phyloP scores from a whole-genome alignment of 2,329 filamentous ascomycete species.

The Paraphoma sp. region DNA sequence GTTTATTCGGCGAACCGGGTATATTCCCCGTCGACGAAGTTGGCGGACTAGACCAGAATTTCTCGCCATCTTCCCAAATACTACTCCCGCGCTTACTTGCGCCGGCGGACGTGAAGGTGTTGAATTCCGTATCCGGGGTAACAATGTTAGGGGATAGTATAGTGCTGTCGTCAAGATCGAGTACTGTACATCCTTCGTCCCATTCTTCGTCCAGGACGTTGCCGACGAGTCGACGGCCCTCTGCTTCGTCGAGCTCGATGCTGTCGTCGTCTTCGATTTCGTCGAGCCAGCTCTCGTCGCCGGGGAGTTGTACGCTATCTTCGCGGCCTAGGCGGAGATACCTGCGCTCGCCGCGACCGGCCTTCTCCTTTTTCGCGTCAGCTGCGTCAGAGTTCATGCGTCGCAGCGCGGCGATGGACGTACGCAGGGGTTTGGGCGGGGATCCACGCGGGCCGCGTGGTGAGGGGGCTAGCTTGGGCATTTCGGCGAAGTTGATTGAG shows the following conservation, averaged over 20 bases:
- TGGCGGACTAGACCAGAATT: conserved; percentile 33
- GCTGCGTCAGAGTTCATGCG: conserved; percentile 53
- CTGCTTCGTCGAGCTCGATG: conserved; percentile 25
- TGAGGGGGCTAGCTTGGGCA: conserved; percentile 28
- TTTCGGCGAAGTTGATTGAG: conserved; percentile 26
- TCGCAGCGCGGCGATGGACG: conserved; percentile 48
- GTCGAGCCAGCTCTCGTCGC: conserved; percentile 39
- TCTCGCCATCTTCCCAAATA: conserved; percentile 44
- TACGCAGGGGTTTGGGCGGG: conserved; percentile 47
- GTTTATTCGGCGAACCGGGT: conserved; percentile 20
- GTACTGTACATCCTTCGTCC: conserved; percentile 24
- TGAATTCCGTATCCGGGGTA: background rate
- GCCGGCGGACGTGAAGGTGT: background rate
- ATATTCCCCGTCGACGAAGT: conserved; percentile 11
- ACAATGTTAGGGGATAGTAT: conserved; percentile 1
- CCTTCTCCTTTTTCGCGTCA: conserved; percentile 20
- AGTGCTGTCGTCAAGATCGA: conserved; percentile 15
- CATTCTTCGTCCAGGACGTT: conserved; percentile 29
- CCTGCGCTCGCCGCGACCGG: conserved; percentile 39
- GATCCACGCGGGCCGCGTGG: conserved; percentile 39
- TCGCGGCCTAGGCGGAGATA: conserved; percentile 52
- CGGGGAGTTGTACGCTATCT: conserved; percentile 35
- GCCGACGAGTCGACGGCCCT: conserved; percentile 26
- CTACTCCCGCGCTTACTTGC: conserved; percentile 19
- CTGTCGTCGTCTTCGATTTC: conserved; percentile 25